Base-by-base conservation (phyloP, 2,329 filamentous ascomycete species). In the Raffaelea arxii region DNA sequence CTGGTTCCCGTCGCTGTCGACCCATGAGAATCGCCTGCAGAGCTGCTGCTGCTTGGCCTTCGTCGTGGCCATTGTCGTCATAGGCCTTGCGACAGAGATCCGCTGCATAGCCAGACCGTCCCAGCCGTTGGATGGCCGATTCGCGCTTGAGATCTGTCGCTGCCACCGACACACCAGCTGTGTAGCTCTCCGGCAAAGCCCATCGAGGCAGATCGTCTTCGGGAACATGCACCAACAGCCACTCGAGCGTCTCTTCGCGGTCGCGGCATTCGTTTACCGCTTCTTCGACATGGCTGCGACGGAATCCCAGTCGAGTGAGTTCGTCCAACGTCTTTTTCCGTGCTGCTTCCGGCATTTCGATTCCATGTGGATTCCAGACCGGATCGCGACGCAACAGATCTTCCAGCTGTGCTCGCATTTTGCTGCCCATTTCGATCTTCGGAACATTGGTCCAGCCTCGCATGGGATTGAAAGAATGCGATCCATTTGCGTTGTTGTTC, bases 151-250 rank as follows among this genome's bases (percentile, higher is more conserved):
- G 63, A 60, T 96, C 84, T 6, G 82, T 84, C 43, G 85, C 85
- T 1, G 82, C 91, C 53, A 98, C 82, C 39, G 83, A 88, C 23
- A 97, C 82, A 21, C 92, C 92, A 24, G 90, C 91, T 11, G 86
- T 82, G 62, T 98, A 98, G 51, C 82, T 86, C 64, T 94, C 90
- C 0, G 92, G 92, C 37, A 98, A 69, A 55, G 87, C 87, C 89
- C 91, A 97, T 6, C 77, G 72, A 1, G 92, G 92, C n/a, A 97
- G 69, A 58, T 97, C 92, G 60, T 98, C 92, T 60, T 98, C 92
- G 1, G 92, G 92, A 3, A 98, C 89, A 64, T 98, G 91, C 44
- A 97, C 90, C 42, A 98, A 75, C 16, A 98, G 74, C 92, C 92
- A 98, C 62, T 97, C 91, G 3, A 98, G 73, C 16, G 88, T 83